A percentile compares a stretch with the other conserved stretches of the same genome.
Evolutionary conservation across 2,329 filamentous ascomycete genomes (phyloP).

Genomic region (Alternaria triticina): DNA sequence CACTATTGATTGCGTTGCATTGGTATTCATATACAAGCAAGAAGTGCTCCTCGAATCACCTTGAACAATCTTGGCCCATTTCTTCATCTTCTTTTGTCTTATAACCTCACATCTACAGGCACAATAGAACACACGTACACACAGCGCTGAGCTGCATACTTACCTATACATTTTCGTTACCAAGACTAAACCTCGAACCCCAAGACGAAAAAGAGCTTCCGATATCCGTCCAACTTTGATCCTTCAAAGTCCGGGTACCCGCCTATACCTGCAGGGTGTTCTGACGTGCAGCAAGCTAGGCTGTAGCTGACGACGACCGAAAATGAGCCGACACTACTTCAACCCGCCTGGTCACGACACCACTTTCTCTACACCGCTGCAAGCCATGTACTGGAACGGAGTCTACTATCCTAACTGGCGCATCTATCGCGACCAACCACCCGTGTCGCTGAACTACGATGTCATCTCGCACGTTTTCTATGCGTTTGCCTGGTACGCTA

Average conservation of each 20-base stretch:
- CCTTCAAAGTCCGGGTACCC: slow-evolving; percentile 10
- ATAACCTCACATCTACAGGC: background rate
- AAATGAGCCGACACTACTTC: slow-evolving; percentile 41
- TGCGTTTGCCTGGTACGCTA: slow-evolving; percentile 70
- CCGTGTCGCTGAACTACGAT: slow-evolving; percentile 74
- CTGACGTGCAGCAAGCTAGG: slow-evolving; percentile 43
- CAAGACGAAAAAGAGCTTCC: slow-evolving; percentile 2
- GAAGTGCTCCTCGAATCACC: background rate
- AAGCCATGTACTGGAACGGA: slow-evolving; percentile 65
- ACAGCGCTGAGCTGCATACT: slow-evolving; percentile 15
- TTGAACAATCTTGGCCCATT: background rate
- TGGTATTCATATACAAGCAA: slow-evolving; percentile 15
- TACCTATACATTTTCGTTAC: background rate
- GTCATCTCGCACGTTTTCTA: slow-evolving; percentile 85
- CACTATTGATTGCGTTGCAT: slow-evolving; percentile 7
- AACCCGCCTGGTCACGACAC: slow-evolving; percentile 30
- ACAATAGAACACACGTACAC: background rate
- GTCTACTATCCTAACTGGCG: slow-evolving; percentile 85
- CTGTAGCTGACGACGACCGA: slow-evolving; percentile 33
- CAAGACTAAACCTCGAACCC: background rate
- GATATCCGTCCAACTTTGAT: slow-evolving; percentile 6
- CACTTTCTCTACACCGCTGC: slow-evolving; percentile 35
- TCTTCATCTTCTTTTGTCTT: slow-evolving; percentile 2
- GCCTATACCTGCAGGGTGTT: slow-evolving; percentile 20
- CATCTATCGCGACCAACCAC: slow-evolving; percentile 75